phyloP scores from a whole-genome alignment of 352 stramenopile species.

The Phytophthora cryptogea region DNA sequence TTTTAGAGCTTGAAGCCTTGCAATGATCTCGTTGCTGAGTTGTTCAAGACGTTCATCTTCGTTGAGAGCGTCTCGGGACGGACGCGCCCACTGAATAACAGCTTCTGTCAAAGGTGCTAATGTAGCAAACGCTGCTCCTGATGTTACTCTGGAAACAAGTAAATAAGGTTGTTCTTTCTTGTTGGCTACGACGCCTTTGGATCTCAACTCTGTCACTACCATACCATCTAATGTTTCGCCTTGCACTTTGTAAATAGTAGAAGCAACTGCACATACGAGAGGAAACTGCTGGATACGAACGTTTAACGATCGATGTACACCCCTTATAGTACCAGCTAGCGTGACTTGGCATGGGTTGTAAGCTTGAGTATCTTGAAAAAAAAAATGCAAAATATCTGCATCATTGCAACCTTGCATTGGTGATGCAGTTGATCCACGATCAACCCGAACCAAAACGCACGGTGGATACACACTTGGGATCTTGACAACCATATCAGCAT shows the following conservation, averaged over 20 bases:
- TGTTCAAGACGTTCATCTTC: no score
- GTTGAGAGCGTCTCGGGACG: no score
- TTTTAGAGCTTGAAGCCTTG: no score
- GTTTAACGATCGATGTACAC: no score
- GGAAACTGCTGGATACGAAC: no score
- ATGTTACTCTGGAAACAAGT: constrained; percentile 12
- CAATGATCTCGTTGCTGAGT: no score
- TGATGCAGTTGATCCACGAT: not conserved
- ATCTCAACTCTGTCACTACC: constrained; percentile 10
- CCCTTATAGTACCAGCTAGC: not conserved
- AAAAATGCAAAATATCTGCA: constrained; percentile 10
- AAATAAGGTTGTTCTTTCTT: no score
- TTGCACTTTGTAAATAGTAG: constrained; percentile 19
- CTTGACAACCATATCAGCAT: constrained; percentile 4
- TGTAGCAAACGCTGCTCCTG: not conserved
- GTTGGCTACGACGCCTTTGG: not conserved
- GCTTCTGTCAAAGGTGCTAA: not conserved
- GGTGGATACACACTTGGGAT: not conserved
- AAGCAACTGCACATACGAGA: no score
- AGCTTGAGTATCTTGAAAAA: constrained; percentile 7
- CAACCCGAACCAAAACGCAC: constrained; percentile 1
- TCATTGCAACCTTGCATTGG: not conserved
- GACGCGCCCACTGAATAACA: constrained; percentile 9
- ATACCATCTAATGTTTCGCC: constrained; percentile 17
- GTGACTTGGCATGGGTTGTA: not conserved